Percentiles rank a stretch among this genome's conserved stretches.
These are phyloP conservation scores for Rosa persica DNA, from an alignment of 306 rosid genomes.

Conservation along the genomic window DNA sequence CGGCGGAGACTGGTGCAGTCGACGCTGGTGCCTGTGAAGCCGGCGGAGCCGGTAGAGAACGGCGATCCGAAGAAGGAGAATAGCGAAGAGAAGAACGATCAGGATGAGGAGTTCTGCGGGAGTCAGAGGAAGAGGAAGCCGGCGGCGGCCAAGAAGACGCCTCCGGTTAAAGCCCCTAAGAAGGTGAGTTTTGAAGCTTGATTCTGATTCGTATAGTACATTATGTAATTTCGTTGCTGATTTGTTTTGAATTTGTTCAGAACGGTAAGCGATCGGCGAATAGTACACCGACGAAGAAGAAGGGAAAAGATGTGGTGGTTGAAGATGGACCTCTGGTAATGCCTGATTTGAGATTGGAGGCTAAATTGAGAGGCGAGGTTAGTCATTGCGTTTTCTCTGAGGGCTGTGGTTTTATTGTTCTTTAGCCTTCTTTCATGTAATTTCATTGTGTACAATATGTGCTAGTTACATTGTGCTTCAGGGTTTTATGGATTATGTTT, in stretches of 20 bases:
- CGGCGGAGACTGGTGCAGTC: constrained; percentile 64
- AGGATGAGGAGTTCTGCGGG: constrained; percentile 48
- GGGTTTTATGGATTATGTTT: neutral
- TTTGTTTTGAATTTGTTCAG: neutral
- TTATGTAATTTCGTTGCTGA: neutral
- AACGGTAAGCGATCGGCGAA: constrained; percentile 26
- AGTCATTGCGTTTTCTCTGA: constrained; percentile 18
- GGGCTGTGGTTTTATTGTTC: neutral
- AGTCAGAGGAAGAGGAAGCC: constrained; percentile 48
- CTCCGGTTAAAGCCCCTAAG: constrained; percentile 45
- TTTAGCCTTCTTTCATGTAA: neutral
- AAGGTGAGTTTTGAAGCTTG: constrained; percentile 33
- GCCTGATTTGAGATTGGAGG: constrained; percentile 62
- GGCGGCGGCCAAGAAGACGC: constrained; percentile 37
- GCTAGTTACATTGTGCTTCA: neutral
- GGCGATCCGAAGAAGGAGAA: constrained; percentile 30
- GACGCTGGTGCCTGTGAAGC: constrained; percentile 62
- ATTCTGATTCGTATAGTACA: neutral
- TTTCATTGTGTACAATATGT: neutral
- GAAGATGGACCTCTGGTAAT: constrained; percentile 36
- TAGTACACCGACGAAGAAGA: constrained; percentile 53
- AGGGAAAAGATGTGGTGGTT: constrained; percentile 22
- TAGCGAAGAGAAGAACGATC: constrained; percentile 17
- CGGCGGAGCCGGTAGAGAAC: constrained; percentile 40
- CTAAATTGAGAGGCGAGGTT: constrained; percentile 65